Percentiles rank a stretch among this genome's conserved stretches.
Conservation (phyloP, 2,329 filamentous ascomycete genomes). For the Monilinia fructicola region DNA sequence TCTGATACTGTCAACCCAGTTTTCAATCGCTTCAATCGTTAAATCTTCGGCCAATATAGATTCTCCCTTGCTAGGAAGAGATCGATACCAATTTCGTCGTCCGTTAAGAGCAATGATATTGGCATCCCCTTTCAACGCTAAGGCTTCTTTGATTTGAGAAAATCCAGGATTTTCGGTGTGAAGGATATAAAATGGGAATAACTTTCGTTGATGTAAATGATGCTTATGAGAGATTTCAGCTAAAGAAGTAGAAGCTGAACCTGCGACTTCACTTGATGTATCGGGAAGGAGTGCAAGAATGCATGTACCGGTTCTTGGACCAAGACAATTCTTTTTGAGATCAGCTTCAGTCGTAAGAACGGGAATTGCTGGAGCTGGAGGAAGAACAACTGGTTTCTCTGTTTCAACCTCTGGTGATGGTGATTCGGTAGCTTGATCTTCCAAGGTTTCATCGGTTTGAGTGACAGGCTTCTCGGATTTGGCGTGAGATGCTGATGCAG, state of each 20-base stretch:
- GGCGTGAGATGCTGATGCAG: conserved; percentile 52
- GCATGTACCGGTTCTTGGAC: conserved; percentile 75
- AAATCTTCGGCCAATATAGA: conserved; percentile 47
- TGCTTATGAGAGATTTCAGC: conserved; percentile 77
- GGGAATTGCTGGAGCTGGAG: conserved; percentile 62
- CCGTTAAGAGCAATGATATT: conserved; percentile 82
- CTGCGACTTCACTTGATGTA: conserved; percentile 41
- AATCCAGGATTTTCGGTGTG: conserved; percentile 61
- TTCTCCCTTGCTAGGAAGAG: conserved; percentile 48
- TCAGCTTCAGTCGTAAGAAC: conserved; percentile 62
- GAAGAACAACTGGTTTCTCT: conserved; percentile 48
- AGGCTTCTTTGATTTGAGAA: conserved; percentile 54
- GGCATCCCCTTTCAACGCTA: conserved; percentile 61
- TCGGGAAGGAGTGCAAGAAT: conserved; percentile 70
- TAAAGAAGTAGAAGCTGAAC: conserved; percentile 61
- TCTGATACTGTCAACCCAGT: conserved; percentile 88
- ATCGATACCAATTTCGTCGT: conserved; percentile 82
- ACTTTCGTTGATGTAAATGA: conserved; percentile 59
- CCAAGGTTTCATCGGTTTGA: conserved; percentile 51
- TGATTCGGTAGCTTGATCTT: conserved; percentile 54
- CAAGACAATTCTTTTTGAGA: conserved; percentile 71
- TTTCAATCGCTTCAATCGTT: conserved; percentile 64
- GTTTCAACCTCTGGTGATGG: conserved; percentile 41
- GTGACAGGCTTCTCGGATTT: conserved; percentile 49
- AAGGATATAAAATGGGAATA: conserved; percentile 83